Evolutionary conservation across 2,329 filamentous ascomycete genomes (phyloP), one percentile per base, ranked within the genome.

Genomic region (Fusarium praegraminearum): DNA sequence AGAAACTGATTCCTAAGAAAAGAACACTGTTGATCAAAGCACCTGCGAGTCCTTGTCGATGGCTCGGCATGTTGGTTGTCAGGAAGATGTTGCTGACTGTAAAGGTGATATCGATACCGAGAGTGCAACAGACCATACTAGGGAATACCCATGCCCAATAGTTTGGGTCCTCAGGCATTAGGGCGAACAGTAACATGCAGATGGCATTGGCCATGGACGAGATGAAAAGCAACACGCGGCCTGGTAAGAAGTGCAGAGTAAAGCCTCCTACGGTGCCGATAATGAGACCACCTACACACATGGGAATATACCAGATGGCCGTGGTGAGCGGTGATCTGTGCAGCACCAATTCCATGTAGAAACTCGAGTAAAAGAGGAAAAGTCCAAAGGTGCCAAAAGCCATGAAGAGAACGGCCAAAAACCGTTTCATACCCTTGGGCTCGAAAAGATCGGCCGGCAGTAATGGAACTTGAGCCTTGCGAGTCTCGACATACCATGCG

Each of bases 61-160:
- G 79, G 10, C 81, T 81, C 0, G 89, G 87, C 52, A 91, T 76
- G 18, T 83, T 86, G 0, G 89, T 91, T 1, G 89, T 91, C 55
- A 91, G 86, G 76, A 91, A 92, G 54, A 92, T 85, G 66, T 89
- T 91, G 33, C 88, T 84, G 4, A 92, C 83, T 60, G 87, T 91
- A 78, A 87, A 91, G 9, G 86, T 86, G 45, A 91, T 84, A 70
- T 92, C 90, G 57, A 92, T 88, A 6, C 87, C 89, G 24, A 90
- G 78, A 0, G 89, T 91, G 16, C 83, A 85, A 60, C 85, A 86
- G 9, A 88, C 78, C 86, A 87, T 87, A 7, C 84, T 76, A 0
- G 89, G 87, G 69, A 92, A 90, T 5, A 89, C 83, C 75, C 84
- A 91, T 0, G 86, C 83, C 90, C 90, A 92, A 78, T 89, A 88